Evolutionary conservation across 2,329 filamentous ascomycete species (phyloP), one percentile per base, ranked within the genome.

Genomic region (Colletotrichum filicis): DNA sequence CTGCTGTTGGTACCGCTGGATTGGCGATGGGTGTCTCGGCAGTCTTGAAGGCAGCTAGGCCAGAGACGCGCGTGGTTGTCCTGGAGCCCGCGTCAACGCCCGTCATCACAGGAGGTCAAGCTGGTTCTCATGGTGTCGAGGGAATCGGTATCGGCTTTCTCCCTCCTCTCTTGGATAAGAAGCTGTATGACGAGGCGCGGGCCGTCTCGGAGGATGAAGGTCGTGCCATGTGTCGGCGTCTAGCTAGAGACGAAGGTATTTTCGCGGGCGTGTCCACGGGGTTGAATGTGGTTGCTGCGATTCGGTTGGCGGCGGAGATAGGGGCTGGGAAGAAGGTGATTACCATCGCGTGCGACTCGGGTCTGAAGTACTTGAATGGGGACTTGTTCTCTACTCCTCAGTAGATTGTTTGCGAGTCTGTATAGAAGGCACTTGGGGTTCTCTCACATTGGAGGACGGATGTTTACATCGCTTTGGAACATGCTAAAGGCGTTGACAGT

Each of bases 331-430:
- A 68, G 46, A 58, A 5, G 1, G 59, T 68, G 5, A 35, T 74
- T 3, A 66, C 68, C 4, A 46, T 74, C 24, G 68, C 64, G 12
- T 73, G 68, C 42, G 68, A 73, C 49, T 53, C 72, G 2, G 53
- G 64, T 4, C 19, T 74, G 4, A 74, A 71, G 37, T 74, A 74
- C 32, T 24, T 71, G 53, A 52, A 52, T 19, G 57, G 68, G 6
- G 7, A 37, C 24, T 5, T 66, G 7, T 71, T 66, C 26, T 83
- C 81, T 24, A 6, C 7, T 0, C 26, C 26, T 1, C 5, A 32
- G 5, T 19, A 62, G 6, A n/a, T n/a, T 2, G 1, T 30, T 30
- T 30, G 7, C 0, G 1, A 46, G 16, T 3, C 37, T 1, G 37
- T 5, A 19, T 1, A 19, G 0, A 19, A 3, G 37, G 6, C 2